Base-by-base conservation (phyloP, 2,329 filamentous ascomycete species). In the Xylaria polymorpha region DNA sequence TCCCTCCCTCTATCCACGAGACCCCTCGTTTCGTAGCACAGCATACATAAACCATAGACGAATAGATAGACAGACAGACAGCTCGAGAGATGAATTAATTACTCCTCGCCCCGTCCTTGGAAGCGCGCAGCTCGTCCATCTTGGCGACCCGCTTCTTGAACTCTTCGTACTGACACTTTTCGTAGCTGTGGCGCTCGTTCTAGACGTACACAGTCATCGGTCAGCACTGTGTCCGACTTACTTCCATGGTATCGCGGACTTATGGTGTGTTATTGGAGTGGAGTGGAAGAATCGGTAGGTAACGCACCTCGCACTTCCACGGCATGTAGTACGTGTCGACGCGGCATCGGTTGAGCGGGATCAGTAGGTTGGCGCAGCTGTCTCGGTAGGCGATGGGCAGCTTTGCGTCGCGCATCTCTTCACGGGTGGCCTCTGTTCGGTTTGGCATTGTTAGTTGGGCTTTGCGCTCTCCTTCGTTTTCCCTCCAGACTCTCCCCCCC, bases 101-200 rank as follows among this genome's bases (percentile, higher is more conserved):
- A 87, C 92, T 97, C 82, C 95, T 89, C 78, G 88, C 90, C 71
- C 93, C 94, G 68, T 84, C 89, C 88, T 97, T 97, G 69, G 92
- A 90, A 74, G 90, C 94, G 80, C 94, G 89, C 79, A 99, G 84
- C 86, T 99, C 94, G 78, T 98, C 90, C 96, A 99, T 99, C 90
- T 97, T 98, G 79, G 92, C 93, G 73, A 99, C 96, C 68, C 96
- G 91, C 88, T 95, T 94, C 90, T 97, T 97, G 87, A 99, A 99
- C 82, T 98, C 96, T 73, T 92, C 92, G 83, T 99, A 99, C 80
- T 99, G 96, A 89, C 96, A 99, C 83, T 98, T 98, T 82, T 99
- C 96, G 87, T 99, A 99, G 79, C 91, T 92, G 84, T 99, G 96
- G 85, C 96, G 88, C 87, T 99, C 96, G 81, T 94, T 90, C 96